phyloP scores from a whole-genome alignment of 1,139 yeast species.

The Geotrichum histeridarum region DNA sequence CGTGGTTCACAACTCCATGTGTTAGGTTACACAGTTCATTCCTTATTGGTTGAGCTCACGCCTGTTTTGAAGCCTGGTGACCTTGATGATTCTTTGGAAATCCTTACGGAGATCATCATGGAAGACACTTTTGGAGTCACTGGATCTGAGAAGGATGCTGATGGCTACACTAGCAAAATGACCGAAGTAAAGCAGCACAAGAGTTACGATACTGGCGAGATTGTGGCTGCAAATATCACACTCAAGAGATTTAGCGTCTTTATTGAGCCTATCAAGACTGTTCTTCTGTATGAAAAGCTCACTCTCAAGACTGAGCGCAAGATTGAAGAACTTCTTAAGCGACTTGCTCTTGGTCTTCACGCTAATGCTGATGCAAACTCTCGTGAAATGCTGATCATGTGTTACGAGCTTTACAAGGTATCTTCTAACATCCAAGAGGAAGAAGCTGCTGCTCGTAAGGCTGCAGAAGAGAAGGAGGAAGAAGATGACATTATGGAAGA shows the following conservation, averaged over 20 bases:
- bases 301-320: slow-evolving; percentile 66
- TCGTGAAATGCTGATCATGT: slow-evolving; percentile 58
- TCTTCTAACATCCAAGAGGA: slow-evolving; percentile 39
- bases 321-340: slow-evolving; percentile 70
- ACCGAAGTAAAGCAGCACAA: slow-evolving; percentile 87
- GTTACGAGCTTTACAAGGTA: slow-evolving; percentile 67
- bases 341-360: slow-evolving; percentile 72
- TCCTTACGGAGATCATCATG: slow-evolving; percentile 72
- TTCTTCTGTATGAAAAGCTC: slow-evolving; percentile 60
- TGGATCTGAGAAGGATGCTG: slow-evolving; percentile 92
- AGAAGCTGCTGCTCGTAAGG: slow-evolving; percentile 24
- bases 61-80: slow-evolving; percentile 59
- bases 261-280: slow-evolving; percentile 61
- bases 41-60: slow-evolving; percentile 53
- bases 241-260: slow-evolving; percentile 56
- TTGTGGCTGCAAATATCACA: slow-evolving; percentile 62
- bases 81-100: slow-evolving; percentile 59
- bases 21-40: slow-evolving; percentile 80
- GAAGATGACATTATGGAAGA: slow-evolving; percentile 25
- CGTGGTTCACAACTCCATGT: slow-evolving; percentile 95
- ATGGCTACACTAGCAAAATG: slow-evolving; percentile 80
- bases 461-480: slow-evolving; percentile 31
- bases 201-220: slow-evolving; percentile 82
- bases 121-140: slow-evolving; percentile 91
- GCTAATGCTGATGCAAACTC: slow-evolving; percentile 59